Evolutionary conservation across 352 stramenopile genomes (phyloP).

Genomic region (Phytopythium vexans): DNA sequence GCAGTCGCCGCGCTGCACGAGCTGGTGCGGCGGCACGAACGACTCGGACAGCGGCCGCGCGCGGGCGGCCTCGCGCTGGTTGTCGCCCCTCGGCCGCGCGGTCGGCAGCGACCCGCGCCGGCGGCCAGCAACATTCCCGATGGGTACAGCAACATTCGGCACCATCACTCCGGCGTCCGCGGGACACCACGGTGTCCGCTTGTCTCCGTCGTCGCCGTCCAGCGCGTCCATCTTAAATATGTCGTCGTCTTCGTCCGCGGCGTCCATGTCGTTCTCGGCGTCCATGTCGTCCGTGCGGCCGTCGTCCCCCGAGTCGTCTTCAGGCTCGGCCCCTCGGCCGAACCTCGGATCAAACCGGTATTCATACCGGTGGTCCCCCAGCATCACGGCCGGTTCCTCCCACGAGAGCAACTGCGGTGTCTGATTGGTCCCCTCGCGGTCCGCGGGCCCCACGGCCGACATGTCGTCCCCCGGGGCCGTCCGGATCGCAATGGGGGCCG

Average conservation of each 20-base stretch:
- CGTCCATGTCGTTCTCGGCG: constrained; percentile 26
- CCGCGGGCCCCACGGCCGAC: no score
- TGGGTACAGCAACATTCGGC: no score
- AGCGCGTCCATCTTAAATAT: constrained; percentile 82
- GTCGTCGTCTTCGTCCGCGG: constrained; percentile 40
- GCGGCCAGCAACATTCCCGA: constrained; percentile 12
- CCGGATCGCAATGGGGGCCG: constrained; percentile 65
- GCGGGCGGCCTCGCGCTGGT: constrained; percentile 20
- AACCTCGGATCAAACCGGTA: constrained; percentile 4
- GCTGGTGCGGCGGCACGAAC: constrained; percentile 73
- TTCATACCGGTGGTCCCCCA: constrained; percentile 10
- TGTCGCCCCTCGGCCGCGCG: constrained; percentile 14
- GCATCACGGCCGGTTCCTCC: constrained; percentile 60
- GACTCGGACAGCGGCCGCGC: constrained; percentile 43
- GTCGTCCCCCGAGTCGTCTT: constrained; percentile 46
- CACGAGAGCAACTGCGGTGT: constrained; percentile 50
- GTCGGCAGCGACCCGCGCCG: constrained; percentile 9
- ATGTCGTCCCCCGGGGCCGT: no score
- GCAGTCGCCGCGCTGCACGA: constrained; percentile 58
- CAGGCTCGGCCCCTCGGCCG: no score
- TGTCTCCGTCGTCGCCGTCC: constrained; percentile 22
- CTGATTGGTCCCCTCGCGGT: no score
- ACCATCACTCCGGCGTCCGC: no score
- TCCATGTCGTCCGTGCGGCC: constrained; percentile 25
- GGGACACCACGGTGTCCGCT: no score